These are phyloP conservation scores for Scheffersomyces insectosa DNA, from an alignment of 1,139 yeast genomes.

Conservation along the genomic window DNA sequence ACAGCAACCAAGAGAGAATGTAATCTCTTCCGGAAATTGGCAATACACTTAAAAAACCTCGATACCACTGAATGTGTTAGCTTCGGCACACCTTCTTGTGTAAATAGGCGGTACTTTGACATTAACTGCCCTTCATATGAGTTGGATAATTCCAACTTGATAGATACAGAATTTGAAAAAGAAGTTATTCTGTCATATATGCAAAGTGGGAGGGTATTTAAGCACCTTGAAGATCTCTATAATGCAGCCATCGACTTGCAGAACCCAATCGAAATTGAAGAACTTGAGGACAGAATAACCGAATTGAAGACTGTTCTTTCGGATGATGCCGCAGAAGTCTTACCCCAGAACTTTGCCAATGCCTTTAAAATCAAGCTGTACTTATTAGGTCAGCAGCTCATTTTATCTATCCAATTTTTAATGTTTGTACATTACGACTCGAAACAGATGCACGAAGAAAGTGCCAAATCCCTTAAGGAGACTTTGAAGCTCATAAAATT, in stretches of 20 bases:
- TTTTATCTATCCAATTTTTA: neutral
- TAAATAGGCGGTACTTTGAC: conserved; percentile 1
- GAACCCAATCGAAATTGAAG: neutral
- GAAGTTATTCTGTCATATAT: neutral
- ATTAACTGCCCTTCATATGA: conserved; percentile 2
- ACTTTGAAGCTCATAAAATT: neutral
- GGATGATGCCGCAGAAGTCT: neutral
- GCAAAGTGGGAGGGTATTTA: neutral
- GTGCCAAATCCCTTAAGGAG: neutral
- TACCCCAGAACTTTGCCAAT: neutral
- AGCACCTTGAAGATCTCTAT: neutral
- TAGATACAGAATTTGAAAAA: neutral
- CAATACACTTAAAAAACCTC: conserved; percentile 1
- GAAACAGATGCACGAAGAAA: neutral
- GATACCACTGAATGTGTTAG: conserved; percentile 1
- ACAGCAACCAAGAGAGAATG: neutral
- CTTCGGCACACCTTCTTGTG: conserved; percentile 1
- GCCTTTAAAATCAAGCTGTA: neutral
- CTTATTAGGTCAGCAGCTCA: neutral
- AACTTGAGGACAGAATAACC: neutral
- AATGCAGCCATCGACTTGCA: neutral
- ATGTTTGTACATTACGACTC: neutral
- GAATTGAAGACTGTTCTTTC: neutral
- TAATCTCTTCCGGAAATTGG: neutral
- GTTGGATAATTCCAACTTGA: neutral